These are phyloP conservation scores for Isoetes taiwanensis DNA, from an alignment of 75 land plant species.

Conservation along the genomic window DNA sequence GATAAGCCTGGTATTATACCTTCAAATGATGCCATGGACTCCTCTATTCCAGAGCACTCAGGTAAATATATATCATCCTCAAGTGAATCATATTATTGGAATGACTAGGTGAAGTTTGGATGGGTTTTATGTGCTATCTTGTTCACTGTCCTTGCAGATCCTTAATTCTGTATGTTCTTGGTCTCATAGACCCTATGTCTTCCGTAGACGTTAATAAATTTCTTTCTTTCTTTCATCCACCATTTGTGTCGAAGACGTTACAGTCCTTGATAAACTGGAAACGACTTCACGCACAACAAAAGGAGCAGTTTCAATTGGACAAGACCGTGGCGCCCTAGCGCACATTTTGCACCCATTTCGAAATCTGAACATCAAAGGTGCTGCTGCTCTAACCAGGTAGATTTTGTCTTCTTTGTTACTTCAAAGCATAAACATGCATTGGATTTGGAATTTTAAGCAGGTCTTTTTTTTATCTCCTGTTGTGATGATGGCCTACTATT, in stretches of 20 bases:
- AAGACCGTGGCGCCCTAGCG: slow-evolving; percentile 65
- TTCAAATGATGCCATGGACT: too few relatives aligned
- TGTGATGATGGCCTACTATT: too few relatives aligned
- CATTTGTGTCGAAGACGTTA: slow-evolving; percentile 24
- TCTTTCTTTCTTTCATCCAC: too few relatives aligned
- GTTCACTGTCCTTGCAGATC: background rate
- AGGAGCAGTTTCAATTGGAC: slow-evolving; percentile 74
- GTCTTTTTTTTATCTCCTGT: background rate
- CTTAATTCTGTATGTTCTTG: too few relatives aligned
- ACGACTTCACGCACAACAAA: slow-evolving; percentile 59
- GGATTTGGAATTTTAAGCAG: too few relatives aligned
- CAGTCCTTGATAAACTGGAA: slow-evolving; percentile 61
- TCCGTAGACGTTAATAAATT: background rate
- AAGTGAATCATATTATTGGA: too few relatives aligned
- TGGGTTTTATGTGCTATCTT: background rate
- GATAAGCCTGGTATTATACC: too few relatives aligned
- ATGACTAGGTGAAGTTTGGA: too few relatives aligned
- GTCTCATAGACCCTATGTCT: too few relatives aligned
- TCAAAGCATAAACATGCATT: background rate
- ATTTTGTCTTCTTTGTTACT: background rate
- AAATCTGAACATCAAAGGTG: slow-evolving; percentile 34
- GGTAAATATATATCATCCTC: too few relatives aligned
- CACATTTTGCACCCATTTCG: slow-evolving; percentile 51
- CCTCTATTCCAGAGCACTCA: too few relatives aligned
- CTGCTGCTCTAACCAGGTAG: slow-evolving; percentile 29